Percentiles rank a stretch among this genome's conserved stretches.
phyloP scores from a whole-genome alignment of 495 filamentous ascomycete genomes.

The Trichodelitschia bisporula region DNA sequence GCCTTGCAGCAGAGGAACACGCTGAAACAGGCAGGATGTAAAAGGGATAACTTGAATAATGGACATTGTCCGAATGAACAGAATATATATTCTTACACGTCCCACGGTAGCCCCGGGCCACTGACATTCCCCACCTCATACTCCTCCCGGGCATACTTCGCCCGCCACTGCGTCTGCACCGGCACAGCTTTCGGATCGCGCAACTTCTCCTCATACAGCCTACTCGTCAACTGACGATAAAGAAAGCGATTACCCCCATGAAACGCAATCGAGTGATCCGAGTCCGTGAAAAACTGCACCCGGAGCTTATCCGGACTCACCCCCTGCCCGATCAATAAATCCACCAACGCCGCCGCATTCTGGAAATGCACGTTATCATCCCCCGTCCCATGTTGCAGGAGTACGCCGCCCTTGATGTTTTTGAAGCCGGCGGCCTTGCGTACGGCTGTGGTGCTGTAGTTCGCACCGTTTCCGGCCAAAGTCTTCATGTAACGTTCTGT shows the following conservation, averaged over 20 bases:
- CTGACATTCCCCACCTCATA: no score
- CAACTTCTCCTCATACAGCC: conserved; percentile 24
- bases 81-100: no score
- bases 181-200: no score
- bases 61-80: no score
- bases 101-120: no score
- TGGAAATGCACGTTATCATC: conserved; percentile 40
- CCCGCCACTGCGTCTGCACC: no score
- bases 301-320: conserved; percentile 27
- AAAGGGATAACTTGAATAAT: no score
- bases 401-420: conserved; percentile 23
- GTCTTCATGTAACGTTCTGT: conserved; percentile 41
- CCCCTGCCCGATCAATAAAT: conserved; percentile 22
- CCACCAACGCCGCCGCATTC: conserved; percentile 25
- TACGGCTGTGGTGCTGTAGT: conserved; percentile 24
- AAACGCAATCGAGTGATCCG: conserved; percentile 25
- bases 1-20: no score
- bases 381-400: conserved; percentile 29
- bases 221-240: conserved; percentile 25
- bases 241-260: conserved; percentile 20
- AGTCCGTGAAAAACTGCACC: conserved; percentile 27
- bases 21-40: no score
- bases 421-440: conserved; percentile 22
- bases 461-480: conserved; percentile 19
- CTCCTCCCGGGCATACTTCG: no score